phyloP scores from a whole-genome alignment of 1,284 basidiomycete genomes.

The Ustilago shanxiensis region DNA sequence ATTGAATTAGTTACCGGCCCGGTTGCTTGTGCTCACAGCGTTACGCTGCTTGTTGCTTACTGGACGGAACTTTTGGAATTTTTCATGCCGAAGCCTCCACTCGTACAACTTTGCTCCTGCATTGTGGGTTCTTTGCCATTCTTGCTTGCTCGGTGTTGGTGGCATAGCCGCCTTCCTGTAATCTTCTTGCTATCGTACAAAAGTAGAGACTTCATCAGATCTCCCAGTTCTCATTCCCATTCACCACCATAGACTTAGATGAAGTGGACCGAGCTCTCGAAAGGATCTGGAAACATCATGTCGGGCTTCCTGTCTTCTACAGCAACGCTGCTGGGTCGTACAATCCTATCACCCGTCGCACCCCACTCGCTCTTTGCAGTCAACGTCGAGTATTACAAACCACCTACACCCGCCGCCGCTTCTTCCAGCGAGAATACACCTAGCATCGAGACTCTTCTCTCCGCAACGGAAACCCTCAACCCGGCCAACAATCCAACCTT shows the following conservation, averaged over 20 bases:
- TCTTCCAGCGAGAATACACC: conserved; percentile 15
- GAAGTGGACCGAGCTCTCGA: neutral
- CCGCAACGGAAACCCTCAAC: conserved; percentile 38
- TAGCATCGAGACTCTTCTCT: conserved; percentile 34
- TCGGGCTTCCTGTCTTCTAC: conserved; percentile 37
- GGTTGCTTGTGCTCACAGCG: neutral
- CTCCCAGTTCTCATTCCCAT: neutral
- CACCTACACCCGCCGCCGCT: conserved; percentile 6
- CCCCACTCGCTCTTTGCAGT: conserved; percentile 48
- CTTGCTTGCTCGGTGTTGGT: too few species aligned
- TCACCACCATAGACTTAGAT: neutral
- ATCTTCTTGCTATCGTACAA: neutral
- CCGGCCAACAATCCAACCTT: conserved; percentile 34
- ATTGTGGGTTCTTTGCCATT: too few species aligned
- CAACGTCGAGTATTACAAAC: conserved; percentile 50
- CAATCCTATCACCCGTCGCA: conserved; percentile 43
- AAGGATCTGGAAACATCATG: conserved; percentile 14
- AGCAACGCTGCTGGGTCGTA: conserved; percentile 39
- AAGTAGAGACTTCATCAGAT: neutral
- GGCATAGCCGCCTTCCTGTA: conserved; percentile 1
- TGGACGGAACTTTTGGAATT: neutral
- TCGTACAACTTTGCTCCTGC: too few species aligned
- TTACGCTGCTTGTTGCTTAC: conserved; percentile 11
- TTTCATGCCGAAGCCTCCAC: conserved; percentile 14
- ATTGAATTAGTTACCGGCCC: too few species aligned